phyloP scores from a whole-genome alignment of 2,329 filamentous ascomycete species.

The Stachybotrys chartarum region DNA sequence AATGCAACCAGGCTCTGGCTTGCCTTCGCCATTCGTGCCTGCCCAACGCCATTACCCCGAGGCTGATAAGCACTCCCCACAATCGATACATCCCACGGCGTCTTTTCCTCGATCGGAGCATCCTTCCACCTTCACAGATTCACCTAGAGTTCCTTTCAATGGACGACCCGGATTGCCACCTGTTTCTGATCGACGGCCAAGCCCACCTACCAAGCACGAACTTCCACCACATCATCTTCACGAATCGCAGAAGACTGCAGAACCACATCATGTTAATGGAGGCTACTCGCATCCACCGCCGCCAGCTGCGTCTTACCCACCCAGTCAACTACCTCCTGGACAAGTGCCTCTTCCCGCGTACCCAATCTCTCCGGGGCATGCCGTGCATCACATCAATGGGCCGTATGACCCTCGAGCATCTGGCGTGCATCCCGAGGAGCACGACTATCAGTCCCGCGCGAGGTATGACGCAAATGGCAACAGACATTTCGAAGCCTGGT shows the following conservation, averaged over 20 bases:
- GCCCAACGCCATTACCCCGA: conserved; percentile 36
- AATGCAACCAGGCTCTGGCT: conserved; percentile 18
- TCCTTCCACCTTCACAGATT: conserved; percentile 35
- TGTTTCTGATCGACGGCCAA: conserved; percentile 32
- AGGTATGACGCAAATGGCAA: conserved; percentile 39
- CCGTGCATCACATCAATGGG: conserved; percentile 29
- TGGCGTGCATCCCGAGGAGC: conserved; percentile 35
- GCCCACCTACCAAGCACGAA: conserved; percentile 34
- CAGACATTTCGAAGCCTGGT: conserved; percentile 45
- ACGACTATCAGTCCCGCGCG: conserved; percentile 31
- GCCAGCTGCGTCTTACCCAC: conserved; percentile 26
- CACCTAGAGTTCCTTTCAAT: conserved; percentile 26
- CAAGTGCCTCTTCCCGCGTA: conserved; percentile 42
- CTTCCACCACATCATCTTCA: conserved; percentile 21
- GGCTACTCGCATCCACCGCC: conserved; percentile 27
- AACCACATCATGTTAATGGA: conserved; percentile 29
- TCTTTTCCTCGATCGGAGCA: conserved; percentile 32
- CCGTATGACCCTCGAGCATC: conserved; percentile 38
- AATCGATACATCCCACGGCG: conserved; percentile 30
- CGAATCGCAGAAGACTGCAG: conserved; percentile 29
- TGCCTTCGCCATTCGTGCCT: conserved; percentile 39
- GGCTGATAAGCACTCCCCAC: conserved; percentile 36
- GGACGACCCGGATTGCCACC: conserved; percentile 30
- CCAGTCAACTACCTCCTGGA: conserved; percentile 35
- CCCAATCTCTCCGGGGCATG: conserved; percentile 44